A percentile compares a stretch with the other conserved stretches of the same genome.
phyloP scores from a whole-genome alignment of 305 asterid genomes.

The Solanum hybrid region DNA sequence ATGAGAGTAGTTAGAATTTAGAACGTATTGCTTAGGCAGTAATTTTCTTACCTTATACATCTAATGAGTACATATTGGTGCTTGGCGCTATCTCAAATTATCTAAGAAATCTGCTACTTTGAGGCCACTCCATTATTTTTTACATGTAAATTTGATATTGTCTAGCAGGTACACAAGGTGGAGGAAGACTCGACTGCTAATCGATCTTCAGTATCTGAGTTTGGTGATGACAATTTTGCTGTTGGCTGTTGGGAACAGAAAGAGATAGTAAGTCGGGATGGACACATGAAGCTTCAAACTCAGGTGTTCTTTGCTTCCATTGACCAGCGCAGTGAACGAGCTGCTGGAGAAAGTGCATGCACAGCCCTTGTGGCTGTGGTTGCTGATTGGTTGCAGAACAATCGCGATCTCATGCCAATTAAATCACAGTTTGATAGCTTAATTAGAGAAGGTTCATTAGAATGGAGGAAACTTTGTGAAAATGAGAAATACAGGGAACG shows the following conservation, averaged over 20 bases:
- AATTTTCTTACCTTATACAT: not conserved
- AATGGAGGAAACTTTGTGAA: constrained; percentile 92
- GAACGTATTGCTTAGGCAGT: not conserved
- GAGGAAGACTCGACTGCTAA: constrained; percentile 57
- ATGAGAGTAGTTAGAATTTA: not conserved
- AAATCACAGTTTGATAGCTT: constrained; percentile 81
- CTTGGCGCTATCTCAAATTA: not conserved
- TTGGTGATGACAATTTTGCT: constrained; percentile 82
- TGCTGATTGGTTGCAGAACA: constrained; percentile 90
- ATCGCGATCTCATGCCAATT: constrained; percentile 67
- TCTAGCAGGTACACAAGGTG: constrained; percentile 52
- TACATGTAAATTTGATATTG: not conserved
- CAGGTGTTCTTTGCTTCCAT: constrained; percentile 89
- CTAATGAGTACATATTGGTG: not conserved
- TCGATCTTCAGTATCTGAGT: constrained; percentile 65
- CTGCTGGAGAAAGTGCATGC: constrained; percentile 97
- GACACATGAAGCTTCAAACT: constrained; percentile 64
- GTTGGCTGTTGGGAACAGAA: constrained; percentile 91
- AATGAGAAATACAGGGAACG: constrained; percentile 48
- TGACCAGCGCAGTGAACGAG: constrained; percentile 88
- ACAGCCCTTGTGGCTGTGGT: constrained; percentile 92
- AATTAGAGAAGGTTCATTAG: constrained; percentile 85
- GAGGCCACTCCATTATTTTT: not conserved
- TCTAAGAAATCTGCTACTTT: not conserved
- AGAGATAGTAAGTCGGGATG: constrained; percentile 78